phyloP scores from a whole-genome alignment of 1,139 yeast species.

The Wickerhamomyces sp. region DNA sequence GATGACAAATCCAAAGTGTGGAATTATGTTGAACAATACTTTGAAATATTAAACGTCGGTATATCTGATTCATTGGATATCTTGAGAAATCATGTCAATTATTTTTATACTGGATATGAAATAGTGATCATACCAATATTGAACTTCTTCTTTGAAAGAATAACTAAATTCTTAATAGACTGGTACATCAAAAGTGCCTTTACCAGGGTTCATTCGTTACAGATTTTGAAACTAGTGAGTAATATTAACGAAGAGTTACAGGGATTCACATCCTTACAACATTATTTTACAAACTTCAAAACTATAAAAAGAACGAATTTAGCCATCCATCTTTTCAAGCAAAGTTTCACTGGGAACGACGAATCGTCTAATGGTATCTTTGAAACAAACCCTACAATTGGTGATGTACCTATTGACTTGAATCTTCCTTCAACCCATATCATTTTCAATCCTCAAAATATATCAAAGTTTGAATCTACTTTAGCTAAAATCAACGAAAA shows the following conservation, averaged over 20 bases:
- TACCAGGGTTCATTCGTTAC: conserved; percentile 4
- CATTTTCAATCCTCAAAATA: conserved; percentile 6
- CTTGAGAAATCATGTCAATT: conserved; percentile 14
- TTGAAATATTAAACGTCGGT: conserved; percentile 5
- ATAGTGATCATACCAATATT: conserved; percentile 12
- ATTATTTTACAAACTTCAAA: conserved; percentile 17
- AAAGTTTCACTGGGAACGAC: too few species aligned
- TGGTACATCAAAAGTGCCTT: conserved; percentile 12
- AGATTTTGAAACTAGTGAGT: conserved; percentile 13
- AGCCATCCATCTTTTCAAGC: conserved; percentile 13
- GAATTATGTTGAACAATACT: conserved; percentile 2
- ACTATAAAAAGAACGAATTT: conserved; percentile 9
- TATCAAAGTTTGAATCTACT: conserved; percentile 5
- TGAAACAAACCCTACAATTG: conserved; percentile 5
- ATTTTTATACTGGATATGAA: conserved; percentile 19
- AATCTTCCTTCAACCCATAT: conserved; percentile 8
- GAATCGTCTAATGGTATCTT: too few species aligned
- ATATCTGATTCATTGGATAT: conserved; percentile 15
- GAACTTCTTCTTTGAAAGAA: conserved; percentile 12
- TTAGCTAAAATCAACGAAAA: conserved; percentile 11
- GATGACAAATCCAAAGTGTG: conserved; percentile 8
- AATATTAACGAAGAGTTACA: conserved; percentile 18
- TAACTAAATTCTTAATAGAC: conserved; percentile 5
- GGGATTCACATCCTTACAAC: conserved; percentile 12
- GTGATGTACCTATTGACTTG: conserved; percentile 9